Percentiles rank a stretch among this genome's conserved stretches.
Evolutionary conservation across 352 stramenopile species (phyloP).

Genomic region (Phytophthora macrochlamydospora): DNA sequence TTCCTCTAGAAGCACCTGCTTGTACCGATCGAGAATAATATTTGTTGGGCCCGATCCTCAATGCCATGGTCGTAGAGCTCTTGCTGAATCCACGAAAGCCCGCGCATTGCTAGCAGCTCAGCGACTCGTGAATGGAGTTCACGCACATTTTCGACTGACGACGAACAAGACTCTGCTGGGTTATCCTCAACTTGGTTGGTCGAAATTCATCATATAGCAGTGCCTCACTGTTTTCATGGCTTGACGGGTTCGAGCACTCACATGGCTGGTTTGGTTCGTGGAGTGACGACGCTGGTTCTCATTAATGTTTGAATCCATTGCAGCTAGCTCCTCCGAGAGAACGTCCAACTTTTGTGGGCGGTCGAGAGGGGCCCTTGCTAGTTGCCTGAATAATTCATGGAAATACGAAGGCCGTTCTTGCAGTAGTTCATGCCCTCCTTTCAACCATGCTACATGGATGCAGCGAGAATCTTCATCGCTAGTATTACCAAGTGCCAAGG

Average conservation of each 20-base stretch:
- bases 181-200: not conserved
- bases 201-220: not conserved
- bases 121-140: conserved; percentile 26
- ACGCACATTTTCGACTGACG: not conserved
- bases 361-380: conserved; percentile 18
- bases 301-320: not conserved
- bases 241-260: conserved; percentile 1
- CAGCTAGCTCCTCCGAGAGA: not conserved
- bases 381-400: conserved; percentile 57
- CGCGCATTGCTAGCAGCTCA: conserved; percentile 37
- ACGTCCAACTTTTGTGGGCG: not conserved
- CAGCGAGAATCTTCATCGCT: conserved; percentile 9
- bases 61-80: conserved; percentile 78
- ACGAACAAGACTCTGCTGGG: not conserved
- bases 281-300: not conserved
- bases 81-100: conserved; percentile 80
- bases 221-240: not conserved
- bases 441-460: conserved; percentile 75
- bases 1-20: conserved; percentile 49
- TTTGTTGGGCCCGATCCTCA: conserved; percentile 53
- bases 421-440: conserved; percentile 72
- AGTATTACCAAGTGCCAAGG: conserved; percentile 11
- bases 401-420: conserved; percentile 67
- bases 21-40: conserved; percentile 49
- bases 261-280: conserved; percentile 3